Evolutionary conservation across 2,329 filamentous ascomycete species (phyloP), one percentile per base, ranked within the genome.

Genomic region (Cytospora leucostoma): DNA sequence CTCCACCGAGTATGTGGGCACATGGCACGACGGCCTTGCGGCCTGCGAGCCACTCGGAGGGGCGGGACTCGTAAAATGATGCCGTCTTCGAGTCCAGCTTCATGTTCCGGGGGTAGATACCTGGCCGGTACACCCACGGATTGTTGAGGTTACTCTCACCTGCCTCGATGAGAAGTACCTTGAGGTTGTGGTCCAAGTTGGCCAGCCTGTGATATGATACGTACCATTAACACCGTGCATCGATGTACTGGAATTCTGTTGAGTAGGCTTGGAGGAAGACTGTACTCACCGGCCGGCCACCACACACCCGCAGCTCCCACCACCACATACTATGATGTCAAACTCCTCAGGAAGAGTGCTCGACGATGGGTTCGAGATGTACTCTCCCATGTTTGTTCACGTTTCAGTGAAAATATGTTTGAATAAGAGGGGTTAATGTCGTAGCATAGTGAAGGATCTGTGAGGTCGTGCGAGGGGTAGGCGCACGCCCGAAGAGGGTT

Each of bases 31-130:
- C 83, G 27, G 89, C 89, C 71, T 86, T 85, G 53, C 89, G 83
- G 17, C 89, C 89, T 68, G 83, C 84, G 33, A 93, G 84, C 80
- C 85, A 89, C 74, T 90, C 85, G 0, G 88, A 91, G 17, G 89
- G 88, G 49, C 87, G 82, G 55, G 89, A 92, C 74, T 93, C 86
- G 73, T 93, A 94, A 76, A 93, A 93, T 0, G 89, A 89, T 38
- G 91, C 90, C 37, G 89, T 92, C 81, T 91, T 92, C 69, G 88
- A 92, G 81, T 92, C 89, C 65, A 91, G 74, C 76, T 91, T 80
- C 88, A 91, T 92, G 77, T 92, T 92, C 53, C 81, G 79, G n/a
- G 89, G 90, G 75, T 89, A 92, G 73, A 92, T 89, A 61, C 88
- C 89, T 3, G 89, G 89, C 7, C 89, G 85, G 77, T 84, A 92